These are phyloP conservation scores for Claviceps arundinis DNA, from an alignment of 2,329 filamentous ascomycete species.

Conservation along the genomic window DNA sequence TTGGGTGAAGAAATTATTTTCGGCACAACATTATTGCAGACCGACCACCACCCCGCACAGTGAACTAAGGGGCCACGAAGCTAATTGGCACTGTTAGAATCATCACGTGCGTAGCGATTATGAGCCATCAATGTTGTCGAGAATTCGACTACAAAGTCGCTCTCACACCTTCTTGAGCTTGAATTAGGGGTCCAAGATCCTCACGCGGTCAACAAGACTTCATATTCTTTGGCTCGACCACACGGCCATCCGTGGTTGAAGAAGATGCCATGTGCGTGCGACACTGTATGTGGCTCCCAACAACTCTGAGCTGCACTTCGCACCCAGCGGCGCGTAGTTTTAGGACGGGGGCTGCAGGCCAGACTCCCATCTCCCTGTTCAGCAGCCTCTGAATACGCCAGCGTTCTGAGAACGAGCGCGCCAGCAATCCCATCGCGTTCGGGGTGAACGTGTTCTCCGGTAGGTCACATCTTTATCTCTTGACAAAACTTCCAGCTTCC, in stretches of 20 bases:
- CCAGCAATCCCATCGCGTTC: constrained; percentile 3
- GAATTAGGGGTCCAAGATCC: neutral
- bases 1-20: constrained; percentile 11
- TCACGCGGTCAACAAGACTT: neutral
- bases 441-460: neutral
- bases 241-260: neutral
- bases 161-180: neutral
- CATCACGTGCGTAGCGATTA: constrained; percentile 23
- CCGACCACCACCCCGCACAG: constrained; percentile 14
- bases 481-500: neutral
- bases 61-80: constrained; percentile 2
- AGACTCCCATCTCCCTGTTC: constrained; percentile 5
- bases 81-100: constrained; percentile 13
- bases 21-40: constrained; percentile 18
- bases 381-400: constrained; percentile 5
- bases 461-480: constrained; percentile 2
- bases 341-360: constrained; percentile 4
- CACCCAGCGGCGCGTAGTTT: constrained; percentile 4
- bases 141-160: neutral
- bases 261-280: neutral
- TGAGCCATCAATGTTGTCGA: constrained; percentile 14
- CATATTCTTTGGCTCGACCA: neutral
- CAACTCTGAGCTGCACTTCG: constrained; percentile 1
- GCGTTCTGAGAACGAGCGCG: constrained; percentile 3
- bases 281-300: constrained; percentile 7